A percentile compares a stretch with the other conserved stretches of the same genome.
Conservation (phyloP, 2,329 filamentous ascomycete species). For the Neofusicoccum parvum region DNA sequence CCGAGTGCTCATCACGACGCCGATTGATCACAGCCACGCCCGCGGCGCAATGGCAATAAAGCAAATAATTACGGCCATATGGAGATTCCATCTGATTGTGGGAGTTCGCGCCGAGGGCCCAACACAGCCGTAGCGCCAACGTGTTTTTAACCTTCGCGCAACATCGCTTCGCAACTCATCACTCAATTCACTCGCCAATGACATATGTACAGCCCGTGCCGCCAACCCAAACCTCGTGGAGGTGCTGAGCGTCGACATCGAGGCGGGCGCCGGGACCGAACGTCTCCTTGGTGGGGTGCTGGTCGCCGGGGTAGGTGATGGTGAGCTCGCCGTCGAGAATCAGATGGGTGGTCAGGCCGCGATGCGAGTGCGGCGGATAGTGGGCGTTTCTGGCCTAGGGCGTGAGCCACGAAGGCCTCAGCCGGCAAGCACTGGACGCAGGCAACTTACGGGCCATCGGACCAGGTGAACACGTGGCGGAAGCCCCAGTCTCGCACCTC, state of each 20-base stretch:
- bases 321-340: constrained; percentile 67
- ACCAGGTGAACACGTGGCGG: constrained; percentile 69
- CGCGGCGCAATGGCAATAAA: constrained; percentile 1
- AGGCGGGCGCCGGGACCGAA: constrained; percentile 63
- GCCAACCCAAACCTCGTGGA: constrained; percentile 73
- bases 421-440: neutral
- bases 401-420: constrained; percentile 21
- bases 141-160: neutral
- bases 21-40: neutral
- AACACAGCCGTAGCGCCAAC: neutral
- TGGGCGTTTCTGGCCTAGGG: constrained; percentile 59
- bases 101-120: neutral
- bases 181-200: constrained; percentile 51
- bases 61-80: neutral
- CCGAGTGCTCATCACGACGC: neutral
- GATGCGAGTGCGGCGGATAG: constrained; percentile 69
- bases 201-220: constrained; percentile 68
- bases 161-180: neutral
- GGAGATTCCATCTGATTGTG: neutral
- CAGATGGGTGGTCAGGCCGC: constrained; percentile 68
- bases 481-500: constrained; percentile 73
- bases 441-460: constrained; percentile 65
- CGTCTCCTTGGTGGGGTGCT: constrained; percentile 57
- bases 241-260: constrained; percentile 65
- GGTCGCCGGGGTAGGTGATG: constrained; percentile 66